Evolutionary conservation across 2,329 filamentous ascomycete species (phyloP).

Genomic region (Calonectria crousiana): DNA sequence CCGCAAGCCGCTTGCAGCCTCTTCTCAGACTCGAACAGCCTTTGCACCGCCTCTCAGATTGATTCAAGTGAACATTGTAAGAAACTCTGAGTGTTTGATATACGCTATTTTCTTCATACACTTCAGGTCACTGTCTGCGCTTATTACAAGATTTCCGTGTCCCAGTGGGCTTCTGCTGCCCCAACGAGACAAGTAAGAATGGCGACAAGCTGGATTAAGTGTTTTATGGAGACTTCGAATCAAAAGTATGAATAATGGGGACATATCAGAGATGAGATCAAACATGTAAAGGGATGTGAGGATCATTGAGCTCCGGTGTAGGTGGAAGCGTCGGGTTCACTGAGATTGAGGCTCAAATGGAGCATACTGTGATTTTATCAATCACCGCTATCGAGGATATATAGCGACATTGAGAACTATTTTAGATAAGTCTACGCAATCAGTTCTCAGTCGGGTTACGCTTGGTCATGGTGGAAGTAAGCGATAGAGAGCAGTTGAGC

Average conservation of each 20-base stretch:
- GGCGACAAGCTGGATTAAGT: background rate
- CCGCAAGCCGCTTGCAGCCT: background rate
- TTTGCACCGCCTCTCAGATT: background rate
- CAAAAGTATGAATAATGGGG: background rate
- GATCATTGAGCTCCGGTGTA: background rate
- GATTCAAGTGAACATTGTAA: background rate
- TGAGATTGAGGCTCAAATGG: background rate
- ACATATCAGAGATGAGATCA: background rate
- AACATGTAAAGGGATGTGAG: background rate
- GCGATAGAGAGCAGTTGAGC: background rate
- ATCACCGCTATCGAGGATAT: background rate
- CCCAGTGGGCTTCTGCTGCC: no score
- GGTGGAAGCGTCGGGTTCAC: background rate
- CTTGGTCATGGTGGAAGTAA: background rate
- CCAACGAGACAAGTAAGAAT: background rate
- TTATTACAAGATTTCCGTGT: background rate
- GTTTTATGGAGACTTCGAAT: background rate
- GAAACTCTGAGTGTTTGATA: background rate
- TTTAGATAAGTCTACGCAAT: background rate
- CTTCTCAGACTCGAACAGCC: no score
- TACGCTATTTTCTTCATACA: background rate
- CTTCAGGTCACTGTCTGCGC: background rate
- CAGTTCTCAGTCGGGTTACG: background rate
- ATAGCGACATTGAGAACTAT: background rate
- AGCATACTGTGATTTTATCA: no score